Conservation (phyloP, 495 filamentous ascomycete genomes). For the Thermothielavioides terrestris region DNA sequence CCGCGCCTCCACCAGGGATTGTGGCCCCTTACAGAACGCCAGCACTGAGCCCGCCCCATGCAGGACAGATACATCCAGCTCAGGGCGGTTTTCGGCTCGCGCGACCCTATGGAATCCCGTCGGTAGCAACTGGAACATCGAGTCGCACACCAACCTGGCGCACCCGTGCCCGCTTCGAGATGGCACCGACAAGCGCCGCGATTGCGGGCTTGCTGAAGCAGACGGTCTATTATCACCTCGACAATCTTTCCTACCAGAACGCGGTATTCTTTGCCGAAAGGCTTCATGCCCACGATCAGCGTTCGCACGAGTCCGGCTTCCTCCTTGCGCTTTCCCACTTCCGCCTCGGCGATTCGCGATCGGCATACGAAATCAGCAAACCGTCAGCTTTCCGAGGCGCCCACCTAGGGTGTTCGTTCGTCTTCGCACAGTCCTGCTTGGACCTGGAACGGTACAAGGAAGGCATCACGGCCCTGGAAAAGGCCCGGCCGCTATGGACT, state of each 20-base stretch:
- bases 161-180: slow-evolving; percentile 28
- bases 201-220: slow-evolving; percentile 71
- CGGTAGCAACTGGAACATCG: slow-evolving; percentile 19
- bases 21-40: too few relatives aligned
- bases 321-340: slow-evolving; percentile 78
- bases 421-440: slow-evolving; percentile 84
- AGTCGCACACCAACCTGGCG: slow-evolving; percentile 16
- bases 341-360: slow-evolving; percentile 61
- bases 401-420: slow-evolving; percentile 81
- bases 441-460: slow-evolving; percentile 67
- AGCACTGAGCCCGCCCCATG: background rate
- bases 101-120: slow-evolving; percentile 24
- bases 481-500: slow-evolving; percentile 59
- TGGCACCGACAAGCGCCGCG: slow-evolving; percentile 61
- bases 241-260: slow-evolving; percentile 78
- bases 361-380: slow-evolving; percentile 61
- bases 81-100: background rate
- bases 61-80: background rate
- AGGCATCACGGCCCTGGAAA: slow-evolving; percentile 72
- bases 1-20: background rate
- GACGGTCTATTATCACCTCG: slow-evolving; percentile 84
- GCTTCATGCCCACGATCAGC: slow-evolving; percentile 71
- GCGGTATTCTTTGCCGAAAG: slow-evolving; percentile 88
- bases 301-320: slow-evolving; percentile 69
- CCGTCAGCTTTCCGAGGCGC: slow-evolving; percentile 51